Evolutionary conservation across 1,284 basidiomycete genomes (phyloP).

Genomic region (Cutaneotrichosporon sp.): DNA sequence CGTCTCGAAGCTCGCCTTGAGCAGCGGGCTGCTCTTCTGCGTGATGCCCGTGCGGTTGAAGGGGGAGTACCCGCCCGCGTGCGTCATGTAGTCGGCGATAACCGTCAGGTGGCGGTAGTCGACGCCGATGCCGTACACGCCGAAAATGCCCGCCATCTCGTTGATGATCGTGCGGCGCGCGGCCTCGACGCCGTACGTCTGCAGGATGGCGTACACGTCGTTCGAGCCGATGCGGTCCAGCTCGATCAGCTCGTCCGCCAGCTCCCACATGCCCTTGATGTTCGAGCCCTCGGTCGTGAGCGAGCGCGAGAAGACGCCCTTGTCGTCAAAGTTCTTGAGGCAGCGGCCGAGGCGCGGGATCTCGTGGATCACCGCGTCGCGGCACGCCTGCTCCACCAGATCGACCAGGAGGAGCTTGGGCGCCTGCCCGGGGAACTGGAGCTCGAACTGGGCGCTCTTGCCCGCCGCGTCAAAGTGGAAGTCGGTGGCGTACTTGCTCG

Average conservation of each 20-base stretch:
- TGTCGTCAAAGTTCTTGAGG: slow-evolving; percentile 54
- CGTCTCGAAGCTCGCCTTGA: slow-evolving; percentile 97
- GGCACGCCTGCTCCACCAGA: slow-evolving; percentile 81
- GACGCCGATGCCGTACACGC: slow-evolving; percentile 97
- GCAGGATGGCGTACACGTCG: slow-evolving; percentile 90
- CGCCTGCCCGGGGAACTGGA: slow-evolving; percentile 65
- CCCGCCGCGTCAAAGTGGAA: slow-evolving; percentile 72
- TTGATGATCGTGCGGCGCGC: slow-evolving; percentile 82
- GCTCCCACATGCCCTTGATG: slow-evolving; percentile 86
- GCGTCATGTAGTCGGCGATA: slow-evolving; percentile 99
- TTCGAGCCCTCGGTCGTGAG: slow-evolving; percentile 77
- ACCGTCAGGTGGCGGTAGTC: slow-evolving; percentile 92
- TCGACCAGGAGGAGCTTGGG: slow-evolving; percentile 91
- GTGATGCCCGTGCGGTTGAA: slow-evolving; percentile 97
- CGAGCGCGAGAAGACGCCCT: slow-evolving; percentile 52
- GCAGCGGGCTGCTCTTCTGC: slow-evolving; percentile 84
- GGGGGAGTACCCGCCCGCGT: slow-evolving; percentile 94
- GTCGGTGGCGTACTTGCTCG: slow-evolving; percentile 58
- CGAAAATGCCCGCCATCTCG: slow-evolving; percentile 91
- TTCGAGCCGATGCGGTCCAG: slow-evolving; percentile 87
- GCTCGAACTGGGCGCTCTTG: slow-evolving; percentile 70
- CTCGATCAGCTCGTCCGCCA: slow-evolving; percentile 76
- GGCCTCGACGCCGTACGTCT: slow-evolving; percentile 96
- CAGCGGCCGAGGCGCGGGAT: slow-evolving; percentile 77
- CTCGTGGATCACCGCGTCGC: slow-evolving; percentile 80